These are phyloP conservation scores for Calocybe indica DNA, from an alignment of 768 basidiomycete species.

Conservation along the genomic window DNA sequence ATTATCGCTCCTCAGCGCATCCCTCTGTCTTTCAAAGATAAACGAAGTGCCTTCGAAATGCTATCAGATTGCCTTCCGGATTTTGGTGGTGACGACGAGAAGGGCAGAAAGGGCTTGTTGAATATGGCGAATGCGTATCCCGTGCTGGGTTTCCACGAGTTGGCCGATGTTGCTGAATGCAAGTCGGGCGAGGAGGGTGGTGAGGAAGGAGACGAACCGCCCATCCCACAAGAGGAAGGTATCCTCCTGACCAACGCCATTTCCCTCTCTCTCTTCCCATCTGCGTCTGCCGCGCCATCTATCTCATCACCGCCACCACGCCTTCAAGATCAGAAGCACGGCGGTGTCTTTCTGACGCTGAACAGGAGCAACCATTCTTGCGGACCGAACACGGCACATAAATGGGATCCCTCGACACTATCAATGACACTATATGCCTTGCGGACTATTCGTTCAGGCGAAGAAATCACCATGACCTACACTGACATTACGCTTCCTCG, in stretches of 20 bases:
- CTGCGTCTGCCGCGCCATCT: too few relatives aligned
- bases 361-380: slow-evolving; percentile 40
- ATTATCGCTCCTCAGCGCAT: slow-evolving; percentile 17
- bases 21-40: slow-evolving; percentile 7
- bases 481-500: slow-evolving; percentile 32
- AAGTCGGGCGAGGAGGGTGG: not conserved
- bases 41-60: slow-evolving; percentile 14
- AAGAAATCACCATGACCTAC: slow-evolving; percentile 43
- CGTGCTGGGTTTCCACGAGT: not conserved
- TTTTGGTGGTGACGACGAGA: slow-evolving; percentile 11
- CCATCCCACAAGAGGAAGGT: slow-evolving; percentile 26
- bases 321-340: slow-evolving; percentile 24
- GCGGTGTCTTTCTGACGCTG: slow-evolving; percentile 34
- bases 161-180: too few relatives aligned
- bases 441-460: slow-evolving; percentile 28
- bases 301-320: too few relatives aligned
- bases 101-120: slow-evolving; percentile 16
- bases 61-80: slow-evolving; percentile 14
- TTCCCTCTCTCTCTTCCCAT: slow-evolving; percentile 11
- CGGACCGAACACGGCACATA: slow-evolving; percentile 36
- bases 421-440: slow-evolving; percentile 35
- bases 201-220: not conserved
- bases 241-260: slow-evolving; percentile 38
- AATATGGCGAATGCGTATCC: not conserved
- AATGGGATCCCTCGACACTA: slow-evolving; percentile 34